These are phyloP conservation scores for Furcasterigmium furcatum DNA, from an alignment of 2,329 filamentous ascomycete species.

Conservation along the genomic window DNA sequence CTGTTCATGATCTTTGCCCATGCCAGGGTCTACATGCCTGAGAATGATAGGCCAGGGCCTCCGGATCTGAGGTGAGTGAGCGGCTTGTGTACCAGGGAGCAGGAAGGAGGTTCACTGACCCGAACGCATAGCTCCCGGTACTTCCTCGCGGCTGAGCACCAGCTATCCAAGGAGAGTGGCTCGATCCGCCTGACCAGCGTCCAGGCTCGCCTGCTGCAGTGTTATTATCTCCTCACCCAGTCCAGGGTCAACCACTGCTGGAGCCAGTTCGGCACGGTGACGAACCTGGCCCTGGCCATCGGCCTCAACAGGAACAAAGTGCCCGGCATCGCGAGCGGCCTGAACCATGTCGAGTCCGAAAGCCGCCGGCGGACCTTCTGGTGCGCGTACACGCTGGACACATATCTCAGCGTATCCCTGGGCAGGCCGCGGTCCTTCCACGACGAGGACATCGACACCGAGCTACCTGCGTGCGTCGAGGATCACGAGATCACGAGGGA, in stretches of 20 bases:
- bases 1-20: constrained; percentile 51
- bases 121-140: constrained; percentile 20
- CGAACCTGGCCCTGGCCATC: constrained; percentile 33
- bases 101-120: not conserved
- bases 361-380: constrained; percentile 51
- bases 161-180: constrained; percentile 33
- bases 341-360: constrained; percentile 31
- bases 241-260: constrained; percentile 45
- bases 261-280: constrained; percentile 39
- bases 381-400: constrained; percentile 62
- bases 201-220: constrained; percentile 37
- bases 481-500: constrained; percentile 29
- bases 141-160: constrained; percentile 31
- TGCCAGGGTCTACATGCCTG: constrained; percentile 34
- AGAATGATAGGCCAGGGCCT: constrained; percentile 5
- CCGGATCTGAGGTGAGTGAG: constrained; percentile 8
- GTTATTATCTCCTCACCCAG: constrained; percentile 38
- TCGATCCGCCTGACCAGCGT: constrained; percentile 33
- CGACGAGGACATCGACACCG: constrained; percentile 63
- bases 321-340: constrained; percentile 13
- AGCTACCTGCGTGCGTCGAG: constrained; percentile 50
- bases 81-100: not conserved
- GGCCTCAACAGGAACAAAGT: constrained; percentile 32
- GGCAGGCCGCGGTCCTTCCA: constrained; percentile 60
- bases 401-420: constrained; percentile 60